A percentile compares a stretch with the other conserved stretches of the same genome.
Evolutionary conservation across 1,284 basidiomycete genomes (phyloP).

Genomic region (Irpex sp.): DNA sequence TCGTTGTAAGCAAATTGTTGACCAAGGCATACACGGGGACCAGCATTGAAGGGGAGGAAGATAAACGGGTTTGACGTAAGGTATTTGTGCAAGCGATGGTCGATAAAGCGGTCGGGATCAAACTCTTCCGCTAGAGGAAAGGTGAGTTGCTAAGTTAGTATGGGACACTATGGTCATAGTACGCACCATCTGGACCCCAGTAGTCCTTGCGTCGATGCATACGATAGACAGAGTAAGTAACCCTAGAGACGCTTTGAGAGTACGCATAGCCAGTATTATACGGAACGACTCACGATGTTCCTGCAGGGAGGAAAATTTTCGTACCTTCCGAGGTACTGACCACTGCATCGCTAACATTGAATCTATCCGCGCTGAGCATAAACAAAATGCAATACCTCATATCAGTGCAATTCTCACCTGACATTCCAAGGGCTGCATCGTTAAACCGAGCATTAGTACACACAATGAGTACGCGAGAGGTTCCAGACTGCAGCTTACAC

Average conservation of each 20-base stretch:
- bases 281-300: conserved; percentile 22
- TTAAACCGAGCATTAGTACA: no score
- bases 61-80: conserved; percentile 65
- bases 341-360: conserved; percentile 24
- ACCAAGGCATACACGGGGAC: conserved; percentile 66
- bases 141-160: not conserved
- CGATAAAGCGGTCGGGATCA: conserved; percentile 70
- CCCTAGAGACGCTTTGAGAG: not conserved
- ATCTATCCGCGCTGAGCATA: not conserved
- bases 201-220: conserved; percentile 38
- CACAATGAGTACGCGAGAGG: no score
- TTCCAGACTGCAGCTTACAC: conserved; percentile 34
- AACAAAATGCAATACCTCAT: no score
- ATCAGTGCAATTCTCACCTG: conserved; percentile 19
- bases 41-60: conserved; percentile 70
- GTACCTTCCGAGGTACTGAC: conserved; percentile 30
- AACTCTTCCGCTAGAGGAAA: conserved; percentile 51
- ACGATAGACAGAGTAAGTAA: conserved; percentile 32
- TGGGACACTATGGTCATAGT: not conserved
- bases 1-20: conserved; percentile 62
- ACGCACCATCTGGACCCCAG: conserved; percentile 35
- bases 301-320: conserved; percentile 30
- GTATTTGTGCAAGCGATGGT: conserved; percentile 58
- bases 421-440: conserved; percentile 32
- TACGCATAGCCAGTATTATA: not conserved